phyloP scores from a whole-genome alignment of 768 basidiomycete genomes.

The Boletus pseudopeckii region DNA sequence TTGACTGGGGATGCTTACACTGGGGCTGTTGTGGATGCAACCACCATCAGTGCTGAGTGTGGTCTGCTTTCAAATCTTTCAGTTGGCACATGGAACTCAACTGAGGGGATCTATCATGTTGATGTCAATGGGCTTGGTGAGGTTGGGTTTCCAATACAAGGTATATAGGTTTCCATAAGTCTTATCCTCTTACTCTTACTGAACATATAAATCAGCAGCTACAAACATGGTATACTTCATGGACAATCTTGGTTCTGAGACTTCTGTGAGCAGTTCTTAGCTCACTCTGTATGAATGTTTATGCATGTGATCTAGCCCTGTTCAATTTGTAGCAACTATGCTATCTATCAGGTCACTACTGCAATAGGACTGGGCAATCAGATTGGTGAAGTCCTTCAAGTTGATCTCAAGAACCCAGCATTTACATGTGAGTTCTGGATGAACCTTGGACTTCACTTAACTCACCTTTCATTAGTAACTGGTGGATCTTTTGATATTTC shows the following conservation, averaged over 20 bases:
- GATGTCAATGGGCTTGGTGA: constrained; percentile 3
- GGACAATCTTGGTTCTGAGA: too few relatives aligned
- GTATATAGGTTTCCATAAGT: neutral
- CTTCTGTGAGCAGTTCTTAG: neutral
- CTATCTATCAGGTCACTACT: neutral
- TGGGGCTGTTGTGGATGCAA: constrained; percentile 16
- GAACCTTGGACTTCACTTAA: too few relatives aligned
- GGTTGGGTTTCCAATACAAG: neutral
- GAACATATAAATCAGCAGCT: too few relatives aligned
- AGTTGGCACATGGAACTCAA: neutral
- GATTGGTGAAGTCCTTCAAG: too few relatives aligned
- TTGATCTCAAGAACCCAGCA: too few relatives aligned
- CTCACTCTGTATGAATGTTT: neutral
- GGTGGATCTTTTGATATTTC: too few relatives aligned
- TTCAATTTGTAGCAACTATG: too few relatives aligned
- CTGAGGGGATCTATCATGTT: neutral
- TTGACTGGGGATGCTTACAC: neutral
- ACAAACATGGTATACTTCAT: too few relatives aligned
- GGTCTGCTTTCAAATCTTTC: constrained; percentile 8
- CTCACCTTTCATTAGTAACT: too few relatives aligned
- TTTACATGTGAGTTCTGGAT: too few relatives aligned
- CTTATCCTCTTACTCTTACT: too few relatives aligned
- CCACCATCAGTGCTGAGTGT: constrained; percentile 14
- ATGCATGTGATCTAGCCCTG: too few relatives aligned
- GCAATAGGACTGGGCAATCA: neutral